Base-by-base conservation (phyloP, 495 filamentous ascomycete species). In the Penicillium atrosanguineum region DNA sequence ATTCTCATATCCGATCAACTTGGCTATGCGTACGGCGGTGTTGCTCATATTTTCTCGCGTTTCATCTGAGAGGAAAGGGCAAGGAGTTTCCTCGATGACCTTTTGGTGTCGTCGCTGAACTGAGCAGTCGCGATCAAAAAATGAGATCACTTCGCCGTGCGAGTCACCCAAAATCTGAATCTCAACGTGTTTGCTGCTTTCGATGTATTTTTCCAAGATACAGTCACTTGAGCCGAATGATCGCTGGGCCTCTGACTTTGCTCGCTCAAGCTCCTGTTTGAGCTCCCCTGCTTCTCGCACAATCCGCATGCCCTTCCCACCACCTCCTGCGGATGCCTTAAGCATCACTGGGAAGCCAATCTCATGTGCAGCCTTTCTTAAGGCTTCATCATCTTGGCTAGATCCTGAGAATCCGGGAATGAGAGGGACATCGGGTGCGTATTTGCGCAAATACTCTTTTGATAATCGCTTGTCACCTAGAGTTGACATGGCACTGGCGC, bases 271-370 rank as follows among this genome's bases (percentile, higher is more conserved):
- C 64, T 90, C 87, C 15, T 82, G 76, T 16, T 79, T 67, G 48
- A 95, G 90, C 49, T 90, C 85, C 5, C 74, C 74, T 7, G 83
- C 75, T 8, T 71, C 80, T 50, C 76, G 64, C 2, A 85, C 87
- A 58, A 93, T 91, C 14, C 89, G 76, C 89, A 96, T 93, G 6
- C 91, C 91, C 65, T 94, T 96, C 11, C 91, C 92, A 36, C 92
- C 91, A 34, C 91, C 92, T 1, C 91, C 92, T 61, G 88, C 90
- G n/a, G 95, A 89, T 29, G 88, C 90, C 70, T 97, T 97, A 8
- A 97, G 72, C 50, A 96, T 80, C 5, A 97, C 89, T 1, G 92
- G 91, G 53, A 86, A 96, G 12, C 85, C 83, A 56, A 96, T 87
- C 57, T 84, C 78, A 28, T 75, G 71, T 6, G 92, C 91, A 53